phyloP scores from a whole-genome alignment of 2,329 filamentous ascomycete genomes.

The Sphaceloma murrayae region DNA sequence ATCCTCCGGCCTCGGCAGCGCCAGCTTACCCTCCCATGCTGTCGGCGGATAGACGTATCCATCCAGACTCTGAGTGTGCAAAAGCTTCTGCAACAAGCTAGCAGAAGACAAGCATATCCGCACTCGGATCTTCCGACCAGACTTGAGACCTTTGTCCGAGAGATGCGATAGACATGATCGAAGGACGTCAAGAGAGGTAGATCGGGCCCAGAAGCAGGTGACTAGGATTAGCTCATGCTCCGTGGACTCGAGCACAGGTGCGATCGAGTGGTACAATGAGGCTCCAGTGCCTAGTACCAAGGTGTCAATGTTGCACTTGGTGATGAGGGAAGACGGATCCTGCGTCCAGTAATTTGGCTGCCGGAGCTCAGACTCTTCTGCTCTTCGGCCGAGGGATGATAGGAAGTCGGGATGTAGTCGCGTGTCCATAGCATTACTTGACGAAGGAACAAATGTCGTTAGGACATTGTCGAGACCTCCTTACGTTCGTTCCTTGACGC shows the following conservation, averaged over 20 bases:
- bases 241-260: conserved; percentile 53
- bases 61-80: conserved; percentile 54
- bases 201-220: conserved; percentile 73
- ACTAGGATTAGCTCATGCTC: conserved; percentile 61
- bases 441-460: too few species aligned
- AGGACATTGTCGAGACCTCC: too few species aligned
- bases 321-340: conserved; percentile 29
- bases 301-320: conserved; percentile 28
- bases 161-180: conserved; percentile 50
- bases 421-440: too few species aligned
- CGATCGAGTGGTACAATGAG: conserved; percentile 38
- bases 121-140: conserved; percentile 43
- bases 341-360: conserved; percentile 33
- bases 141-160: conserved; percentile 37
- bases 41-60: conserved; percentile 53
- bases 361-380: not conserved
- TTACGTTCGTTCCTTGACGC: too few species aligned
- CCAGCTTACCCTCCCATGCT: conserved; percentile 52
- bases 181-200: conserved; percentile 50
- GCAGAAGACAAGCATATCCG: conserved; percentile 68
- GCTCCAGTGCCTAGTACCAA: conserved; percentile 39
- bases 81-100: conserved; percentile 62
- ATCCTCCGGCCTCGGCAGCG: conserved; percentile 49
- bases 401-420: not conserved
- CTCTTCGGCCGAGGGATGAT: not conserved